Evolutionary conservation across 2,329 filamentous ascomycete genomes (phyloP).

Genomic region (Lachnellula cervina): DNA sequence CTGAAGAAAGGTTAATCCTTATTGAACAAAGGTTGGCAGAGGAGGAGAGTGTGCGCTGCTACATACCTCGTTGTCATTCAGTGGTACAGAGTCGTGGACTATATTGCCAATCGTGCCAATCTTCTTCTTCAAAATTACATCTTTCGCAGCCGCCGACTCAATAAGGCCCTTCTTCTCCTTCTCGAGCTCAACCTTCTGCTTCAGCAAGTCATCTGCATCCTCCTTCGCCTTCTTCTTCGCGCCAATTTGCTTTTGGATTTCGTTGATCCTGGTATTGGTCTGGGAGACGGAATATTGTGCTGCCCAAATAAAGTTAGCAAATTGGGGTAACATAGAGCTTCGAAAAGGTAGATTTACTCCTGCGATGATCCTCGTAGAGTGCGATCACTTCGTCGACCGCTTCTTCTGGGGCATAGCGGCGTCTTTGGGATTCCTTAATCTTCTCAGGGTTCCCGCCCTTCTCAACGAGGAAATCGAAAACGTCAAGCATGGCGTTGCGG

Average conservation of each 20-base stretch:
- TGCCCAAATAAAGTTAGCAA: conserved; percentile 27
- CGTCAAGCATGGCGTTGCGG: conserved; percentile 47
- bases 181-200: conserved; percentile 72
- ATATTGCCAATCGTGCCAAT: conserved; percentile 83
- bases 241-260: conserved; percentile 83
- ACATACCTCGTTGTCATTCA: conserved; percentile 72
- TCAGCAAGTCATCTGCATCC: conserved; percentile 73
- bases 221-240: conserved; percentile 93
- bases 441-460: conserved; percentile 86
- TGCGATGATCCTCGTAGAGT: conserved; percentile 79
- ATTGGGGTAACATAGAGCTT: background rate
- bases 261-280: conserved; percentile 80
- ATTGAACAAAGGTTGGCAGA: background rate
- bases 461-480: conserved; percentile 75
- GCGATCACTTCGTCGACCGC: conserved; percentile 86
- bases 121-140: conserved; percentile 68
- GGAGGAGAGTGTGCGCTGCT: background rate
- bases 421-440: conserved; percentile 87
- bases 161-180: conserved; percentile 78
- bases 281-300: conserved; percentile 75
- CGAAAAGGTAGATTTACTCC: conserved; percentile 45
- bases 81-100: conserved; percentile 81
- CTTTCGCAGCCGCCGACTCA: conserved; percentile 70
- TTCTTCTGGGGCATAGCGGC: conserved; percentile 73
- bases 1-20: conserved; percentile 29